These are phyloP conservation scores for Penicillium hordei DNA, from an alignment of 2,329 filamentous ascomycete genomes.

Conservation along the genomic window DNA sequence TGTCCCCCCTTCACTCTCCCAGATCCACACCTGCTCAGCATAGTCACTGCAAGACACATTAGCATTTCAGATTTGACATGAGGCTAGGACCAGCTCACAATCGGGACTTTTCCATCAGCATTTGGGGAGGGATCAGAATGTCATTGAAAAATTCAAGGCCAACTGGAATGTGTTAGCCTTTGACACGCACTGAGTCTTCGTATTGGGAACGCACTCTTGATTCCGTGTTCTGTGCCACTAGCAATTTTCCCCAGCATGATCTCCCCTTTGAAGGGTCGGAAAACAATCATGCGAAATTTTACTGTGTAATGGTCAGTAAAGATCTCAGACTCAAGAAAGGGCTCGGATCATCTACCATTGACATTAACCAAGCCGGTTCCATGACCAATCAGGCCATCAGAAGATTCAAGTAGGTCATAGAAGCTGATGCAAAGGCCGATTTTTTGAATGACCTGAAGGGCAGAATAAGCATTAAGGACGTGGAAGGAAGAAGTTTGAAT, in stretches of 20 bases:
- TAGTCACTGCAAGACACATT: conserved; percentile 57
- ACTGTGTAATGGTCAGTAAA: conserved; percentile 53
- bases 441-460: conserved; percentile 78
- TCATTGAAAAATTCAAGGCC: conserved; percentile 92
- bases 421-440: conserved; percentile 91
- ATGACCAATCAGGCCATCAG: conserved; percentile 90
- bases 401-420: conserved; percentile 84
- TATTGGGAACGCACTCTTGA: conserved; percentile 57
- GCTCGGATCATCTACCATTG: conserved; percentile 62
- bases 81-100: conserved; percentile 59
- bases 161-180: conserved; percentile 51
- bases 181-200: conserved; percentile 19
- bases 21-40: conserved; percentile 79
- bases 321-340: background rate
- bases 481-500: background rate
- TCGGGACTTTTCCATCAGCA: conserved; percentile 71
- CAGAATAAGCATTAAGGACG: conserved; percentile 2
- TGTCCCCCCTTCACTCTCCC: conserved; percentile 69
- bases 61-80: conserved; percentile 12
- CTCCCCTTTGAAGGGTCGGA: conserved; percentile 93
- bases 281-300: conserved; percentile 89
- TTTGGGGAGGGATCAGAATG: conserved; percentile 73
- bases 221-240: conserved; percentile 68
- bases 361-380: conserved; percentile 91
- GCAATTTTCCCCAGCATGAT: conserved; percentile 84